Evolutionary conservation across 1,284 basidiomycete species (phyloP).

Genomic region (Phaffia rhodozyma): DNA sequence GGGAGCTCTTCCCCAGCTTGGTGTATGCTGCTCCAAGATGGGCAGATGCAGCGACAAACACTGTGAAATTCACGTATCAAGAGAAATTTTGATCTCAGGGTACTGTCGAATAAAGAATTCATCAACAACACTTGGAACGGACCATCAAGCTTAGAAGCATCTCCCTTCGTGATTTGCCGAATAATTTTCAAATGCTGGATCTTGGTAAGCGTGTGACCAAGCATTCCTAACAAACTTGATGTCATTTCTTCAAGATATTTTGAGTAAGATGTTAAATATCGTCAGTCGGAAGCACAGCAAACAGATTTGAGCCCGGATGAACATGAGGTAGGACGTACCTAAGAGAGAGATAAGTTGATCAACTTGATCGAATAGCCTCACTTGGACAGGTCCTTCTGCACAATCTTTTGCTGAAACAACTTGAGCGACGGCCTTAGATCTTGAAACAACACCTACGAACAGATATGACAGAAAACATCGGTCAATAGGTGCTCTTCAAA

Average conservation of each 20-base stretch:
- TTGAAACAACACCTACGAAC: no score
- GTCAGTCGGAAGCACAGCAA: background rate
- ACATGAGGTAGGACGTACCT: conserved; percentile 12
- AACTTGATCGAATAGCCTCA: conserved; percentile 1
- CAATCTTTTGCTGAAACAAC: no score
- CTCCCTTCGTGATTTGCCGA: conserved; percentile 43
- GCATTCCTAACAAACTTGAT: conserved; percentile 53
- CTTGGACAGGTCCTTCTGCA: no score
- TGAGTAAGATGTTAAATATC: conserved; percentile 17
- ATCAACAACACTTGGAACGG: background rate
- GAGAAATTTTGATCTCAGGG: no score
- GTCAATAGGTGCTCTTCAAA: no score
- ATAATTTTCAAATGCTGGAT: conserved; percentile 43
- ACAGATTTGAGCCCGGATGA: no score
- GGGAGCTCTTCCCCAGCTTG: conserved; percentile 56
- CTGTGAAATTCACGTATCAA: conserved; percentile 34
- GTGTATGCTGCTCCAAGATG: conserved; percentile 65
- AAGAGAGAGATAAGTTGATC: conserved; percentile 5
- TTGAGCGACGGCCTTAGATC: no score
- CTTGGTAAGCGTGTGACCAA: conserved; percentile 40
- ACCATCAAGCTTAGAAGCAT: conserved; percentile 32
- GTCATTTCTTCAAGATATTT: conserved; percentile 40
- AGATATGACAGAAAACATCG: no score
- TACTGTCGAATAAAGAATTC: background rate
- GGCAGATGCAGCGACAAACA: conserved; percentile 51